Percentiles rank a stretch among this genome's conserved stretches.
These are phyloP conservation scores for Penicillium glabrum DNA, from an alignment of 2,329 filamentous ascomycete species.

Conservation along the genomic window DNA sequence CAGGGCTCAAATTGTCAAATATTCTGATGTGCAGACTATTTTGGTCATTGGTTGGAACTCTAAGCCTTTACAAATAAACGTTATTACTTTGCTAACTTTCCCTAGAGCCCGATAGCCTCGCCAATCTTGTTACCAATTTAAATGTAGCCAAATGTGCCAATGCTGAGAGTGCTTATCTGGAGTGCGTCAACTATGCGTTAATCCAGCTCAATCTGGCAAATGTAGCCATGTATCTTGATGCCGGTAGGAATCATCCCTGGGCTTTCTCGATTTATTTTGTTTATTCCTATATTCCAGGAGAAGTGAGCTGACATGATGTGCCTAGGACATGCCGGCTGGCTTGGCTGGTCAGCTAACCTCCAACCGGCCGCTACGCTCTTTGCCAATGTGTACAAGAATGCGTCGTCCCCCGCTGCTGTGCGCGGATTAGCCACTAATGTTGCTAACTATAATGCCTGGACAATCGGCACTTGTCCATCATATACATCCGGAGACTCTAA, in stretches of 20 bases:
- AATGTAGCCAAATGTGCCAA: slow-evolving; percentile 55
- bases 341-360: slow-evolving; percentile 40
- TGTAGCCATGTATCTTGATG: slow-evolving; percentile 64
- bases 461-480: slow-evolving; percentile 44
- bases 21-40: slow-evolving; percentile 54
- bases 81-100: slow-evolving; percentile 29
- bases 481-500: slow-evolving; percentile 49
- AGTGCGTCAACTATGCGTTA: slow-evolving; percentile 58
- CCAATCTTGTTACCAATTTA: slow-evolving; percentile 63
- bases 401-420: slow-evolving; percentile 47
- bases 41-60: slow-evolving; percentile 48
- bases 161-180: slow-evolving; percentile 56
- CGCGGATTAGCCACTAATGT: slow-evolving; percentile 59
- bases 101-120: slow-evolving; percentile 62
- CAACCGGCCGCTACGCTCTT: slow-evolving; percentile 51
- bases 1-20: slow-evolving; percentile 51
- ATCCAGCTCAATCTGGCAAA: slow-evolving; percentile 59
- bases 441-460: slow-evolving; percentile 60
- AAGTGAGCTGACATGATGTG: neutral
- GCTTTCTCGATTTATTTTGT: neutral
- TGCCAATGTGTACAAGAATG: slow-evolving; percentile 48
- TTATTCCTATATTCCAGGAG: neutral
- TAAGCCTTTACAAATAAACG: neutral
- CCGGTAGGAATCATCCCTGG: slow-evolving; percentile 38
- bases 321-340: slow-evolving; percentile 60